Conservation (phyloP, 192 early-diverging fungal species). For the Coemansia biformis region DNA sequence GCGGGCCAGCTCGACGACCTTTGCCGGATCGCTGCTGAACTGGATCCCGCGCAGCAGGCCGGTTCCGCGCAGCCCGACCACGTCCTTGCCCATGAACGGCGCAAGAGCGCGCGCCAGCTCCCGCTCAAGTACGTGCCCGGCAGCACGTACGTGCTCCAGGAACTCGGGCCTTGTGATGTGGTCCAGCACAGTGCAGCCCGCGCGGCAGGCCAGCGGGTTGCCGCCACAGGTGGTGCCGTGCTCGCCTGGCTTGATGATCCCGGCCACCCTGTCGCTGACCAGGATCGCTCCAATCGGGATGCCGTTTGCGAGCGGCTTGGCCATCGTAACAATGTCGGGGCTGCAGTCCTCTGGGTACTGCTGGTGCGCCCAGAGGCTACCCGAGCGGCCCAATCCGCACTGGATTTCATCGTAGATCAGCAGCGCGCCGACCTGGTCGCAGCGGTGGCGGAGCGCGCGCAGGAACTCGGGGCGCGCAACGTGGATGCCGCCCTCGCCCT, state of each 20-base stretch:
- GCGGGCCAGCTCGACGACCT: constrained; percentile 67
- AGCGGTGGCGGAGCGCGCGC: constrained; percentile 66
- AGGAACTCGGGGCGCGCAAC: constrained; percentile 70
- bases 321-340: constrained; percentile 92
- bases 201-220: constrained; percentile 83
- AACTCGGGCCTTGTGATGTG: constrained; percentile 69
- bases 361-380: constrained; percentile 83
- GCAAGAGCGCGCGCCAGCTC: constrained; percentile 46
- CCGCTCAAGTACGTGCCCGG: constrained; percentile 59
- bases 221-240: constrained; percentile 99
- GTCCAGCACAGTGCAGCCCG: constrained; percentile 67
- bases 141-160: constrained; percentile 61
- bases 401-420: constrained; percentile 97
- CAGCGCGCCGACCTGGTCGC: constrained; percentile 80
- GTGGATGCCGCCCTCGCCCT: constrained; percentile 93
- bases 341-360: constrained; percentile 57
- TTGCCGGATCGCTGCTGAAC: constrained; percentile 63
- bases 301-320: constrained; percentile 96
- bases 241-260: constrained; percentile 80
- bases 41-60: constrained; percentile 87
- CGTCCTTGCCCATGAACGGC: constrained; percentile 47
- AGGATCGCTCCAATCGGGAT: constrained; percentile 93
- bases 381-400: constrained; percentile 88
- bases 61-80: constrained; percentile 75
- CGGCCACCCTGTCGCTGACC: constrained; percentile 69